Base-by-base conservation (phyloP, 257 asterid species). In the Gentiana macrophylla region DNA sequence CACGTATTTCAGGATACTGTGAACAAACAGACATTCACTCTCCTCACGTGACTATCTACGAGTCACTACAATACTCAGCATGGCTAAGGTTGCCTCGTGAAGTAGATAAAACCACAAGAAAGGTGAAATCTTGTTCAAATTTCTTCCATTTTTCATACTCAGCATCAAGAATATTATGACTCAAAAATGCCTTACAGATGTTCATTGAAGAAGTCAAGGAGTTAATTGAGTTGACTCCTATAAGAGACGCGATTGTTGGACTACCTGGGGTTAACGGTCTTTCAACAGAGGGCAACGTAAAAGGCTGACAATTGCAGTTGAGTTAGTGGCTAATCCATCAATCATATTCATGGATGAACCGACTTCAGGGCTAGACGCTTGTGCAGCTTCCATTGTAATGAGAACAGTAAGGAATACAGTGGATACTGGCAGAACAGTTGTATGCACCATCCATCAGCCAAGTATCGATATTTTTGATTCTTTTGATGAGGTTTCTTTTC, bases 331-430 rank as follows among this genome's bases (percentile, higher is more conserved):
- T 6, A 66, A 66, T 59, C 71, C 71, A 37, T 66, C 71, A 4
- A 66, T 66, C 44, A 66, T 66, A 32, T 59, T 66, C 15, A 66
- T 66, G 71, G 65, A 66, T 66, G 71, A 66, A 53, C 71, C 71
- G 47, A 66, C 71, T 38, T 66, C 71, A 1, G 71, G 71, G 13
- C 57, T 66, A 2, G 71, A 66, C 37, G 71, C 71, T 3, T 52
- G 71, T 35, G 71, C 71, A 11, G 71, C 71, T 37, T 65, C 71
- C 13, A 53, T 66, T 59, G 71, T 66, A 38, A 66, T 66, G 71
- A 66, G 71, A 47, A 66, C 71, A 46, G 61, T 66, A 9, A 66
- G 71, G 24, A 66, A 66, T 15, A 66, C 71, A 2, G 71, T 66
- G 48, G 71, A 66, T 32, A 66, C 71, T 13, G 71, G 71, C 3